Evolutionary conservation across 495 filamentous ascomycete genomes (phyloP), one percentile per base, ranked within the genome.

Genomic region (Trichocladium uniseriatum): DNA sequence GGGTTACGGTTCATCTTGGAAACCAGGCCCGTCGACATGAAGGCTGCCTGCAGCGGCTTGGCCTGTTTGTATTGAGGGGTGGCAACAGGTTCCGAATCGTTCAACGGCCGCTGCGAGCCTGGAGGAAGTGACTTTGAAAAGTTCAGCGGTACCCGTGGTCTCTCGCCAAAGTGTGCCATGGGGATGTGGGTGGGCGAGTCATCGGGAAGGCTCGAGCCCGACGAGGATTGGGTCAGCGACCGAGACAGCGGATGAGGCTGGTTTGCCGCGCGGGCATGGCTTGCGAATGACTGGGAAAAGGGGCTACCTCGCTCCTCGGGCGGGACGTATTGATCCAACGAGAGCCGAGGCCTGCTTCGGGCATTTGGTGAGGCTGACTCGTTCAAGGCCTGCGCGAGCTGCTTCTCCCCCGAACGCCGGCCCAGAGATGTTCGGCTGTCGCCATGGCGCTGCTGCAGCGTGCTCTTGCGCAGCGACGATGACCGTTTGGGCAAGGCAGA

Each of bases 21-120:
- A 29, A 97, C 84, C 38, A 98, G 69, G 24, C 92, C 92, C 5
- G 92, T 96, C 0, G 92, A 96, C 75, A 85, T 86, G 66, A 96
- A 96, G 10, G 89, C 91, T 16, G 83, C 82, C 28, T 87, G 86
- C 8, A 86, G 71, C 29, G 91, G 91, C 62, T 84, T 94, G 11
- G 83, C 86, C 6, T 80, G 73, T 62, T 87, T 90, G 60, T 86
- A 95, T 46, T 87, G 79, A 0, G 91, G 91, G 0, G 91, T 97
- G 27, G 83, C 82, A 49, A 89, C 81, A 9, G 80, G 76, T 13
- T 76, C 75, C 2, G 70, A 70, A 48, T 62, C 58, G 10, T 53
- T 51, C 10, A 42, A 35, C 11, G 79, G 82, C 18, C 76, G 71
- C 20, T 73, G 65, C 31, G 82, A 72, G n/a, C 61, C 61, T 10